These are phyloP conservation scores for Coemansia sp. DNA, from an alignment of 192 early-diverging fungal species.

Conservation along the genomic window DNA sequence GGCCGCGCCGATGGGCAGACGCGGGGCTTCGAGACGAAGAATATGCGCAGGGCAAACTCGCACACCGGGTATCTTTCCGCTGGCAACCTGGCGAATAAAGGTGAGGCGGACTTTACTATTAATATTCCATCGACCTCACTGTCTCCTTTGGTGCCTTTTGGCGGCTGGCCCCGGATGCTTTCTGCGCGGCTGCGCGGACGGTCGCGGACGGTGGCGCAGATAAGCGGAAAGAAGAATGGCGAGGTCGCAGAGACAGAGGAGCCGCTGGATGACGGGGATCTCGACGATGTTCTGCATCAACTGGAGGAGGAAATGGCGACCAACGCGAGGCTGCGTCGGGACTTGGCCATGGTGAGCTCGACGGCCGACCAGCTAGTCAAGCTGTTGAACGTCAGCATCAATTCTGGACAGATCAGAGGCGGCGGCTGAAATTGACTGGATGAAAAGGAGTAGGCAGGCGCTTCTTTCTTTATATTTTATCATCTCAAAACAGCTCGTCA, in stretches of 20 bases:
- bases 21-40: background rate
- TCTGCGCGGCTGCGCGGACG: slow-evolving; percentile 13
- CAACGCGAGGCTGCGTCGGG: slow-evolving; percentile 22
- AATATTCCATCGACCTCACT: slow-evolving; percentile 47
- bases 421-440: background rate
- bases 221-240: background rate
- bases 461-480: no score
- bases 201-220: slow-evolving; percentile 14
- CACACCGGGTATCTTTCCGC: background rate
- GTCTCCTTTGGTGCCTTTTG: slow-evolving; percentile 32
- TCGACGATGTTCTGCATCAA: slow-evolving; percentile 12
- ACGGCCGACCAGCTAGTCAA: slow-evolving; percentile 13
- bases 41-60: slow-evolving; percentile 6
- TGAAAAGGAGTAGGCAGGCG: no score
- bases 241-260: background rate
- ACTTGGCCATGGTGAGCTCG: slow-evolving; percentile 19
- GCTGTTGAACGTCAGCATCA: background rate
- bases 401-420: background rate
- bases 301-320: slow-evolving; percentile 19
- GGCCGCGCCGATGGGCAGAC: slow-evolving; percentile 6
- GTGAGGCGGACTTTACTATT: slow-evolving; percentile 36
- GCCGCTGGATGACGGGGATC: background rate
- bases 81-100: background rate
- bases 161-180: background rate
- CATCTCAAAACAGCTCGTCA: no score